A percentile compares a stretch with the other conserved stretches of the same genome.
phyloP scores from a whole-genome alignment of 2,329 filamentous ascomycete genomes.

The Colletotrichum camelliae region DNA sequence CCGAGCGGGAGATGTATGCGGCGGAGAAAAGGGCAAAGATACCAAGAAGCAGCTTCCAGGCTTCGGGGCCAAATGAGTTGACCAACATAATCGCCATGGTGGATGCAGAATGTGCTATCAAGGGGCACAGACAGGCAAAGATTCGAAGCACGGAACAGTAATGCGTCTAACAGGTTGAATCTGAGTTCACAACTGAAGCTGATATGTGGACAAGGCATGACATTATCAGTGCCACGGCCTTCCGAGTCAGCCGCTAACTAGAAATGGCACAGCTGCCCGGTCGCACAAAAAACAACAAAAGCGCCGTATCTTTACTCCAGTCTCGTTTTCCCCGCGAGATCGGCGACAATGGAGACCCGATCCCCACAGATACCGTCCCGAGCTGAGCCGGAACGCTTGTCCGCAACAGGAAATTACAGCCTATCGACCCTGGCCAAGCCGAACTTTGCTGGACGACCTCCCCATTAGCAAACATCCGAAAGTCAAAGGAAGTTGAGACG shows the following conservation, averaged over 20 bases:
- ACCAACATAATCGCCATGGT: not conserved
- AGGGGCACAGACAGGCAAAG: not conserved
- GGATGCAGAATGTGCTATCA: not conserved
- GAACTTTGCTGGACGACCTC: not conserved
- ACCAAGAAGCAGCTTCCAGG: not conserved
- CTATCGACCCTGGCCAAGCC: not conserved
- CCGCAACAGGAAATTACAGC: slow-evolving; percentile 14
- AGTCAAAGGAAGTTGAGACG: not conserved
- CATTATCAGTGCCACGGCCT: not conserved
- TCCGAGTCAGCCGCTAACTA: not conserved
- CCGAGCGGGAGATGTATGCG: not conserved
- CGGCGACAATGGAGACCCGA: not conserved
- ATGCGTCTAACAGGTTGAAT: not conserved
- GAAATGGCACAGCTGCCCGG: not conserved
- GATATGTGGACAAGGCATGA: not conserved
- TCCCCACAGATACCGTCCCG: slow-evolving; percentile 10
- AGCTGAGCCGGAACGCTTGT: slow-evolving; percentile 5
- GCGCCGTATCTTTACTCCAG: not conserved
- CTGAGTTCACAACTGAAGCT: not conserved
- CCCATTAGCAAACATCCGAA: not conserved
- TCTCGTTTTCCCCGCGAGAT: slow-evolving; percentile 4
- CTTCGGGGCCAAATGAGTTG: not conserved
- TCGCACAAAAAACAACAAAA: too few relatives aligned
- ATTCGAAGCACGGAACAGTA: not conserved
- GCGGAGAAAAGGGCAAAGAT: slow-evolving; percentile 1